Conservation (phyloP, 2,329 filamentous ascomycete species). For the Ophiostoma sp. region DNA sequence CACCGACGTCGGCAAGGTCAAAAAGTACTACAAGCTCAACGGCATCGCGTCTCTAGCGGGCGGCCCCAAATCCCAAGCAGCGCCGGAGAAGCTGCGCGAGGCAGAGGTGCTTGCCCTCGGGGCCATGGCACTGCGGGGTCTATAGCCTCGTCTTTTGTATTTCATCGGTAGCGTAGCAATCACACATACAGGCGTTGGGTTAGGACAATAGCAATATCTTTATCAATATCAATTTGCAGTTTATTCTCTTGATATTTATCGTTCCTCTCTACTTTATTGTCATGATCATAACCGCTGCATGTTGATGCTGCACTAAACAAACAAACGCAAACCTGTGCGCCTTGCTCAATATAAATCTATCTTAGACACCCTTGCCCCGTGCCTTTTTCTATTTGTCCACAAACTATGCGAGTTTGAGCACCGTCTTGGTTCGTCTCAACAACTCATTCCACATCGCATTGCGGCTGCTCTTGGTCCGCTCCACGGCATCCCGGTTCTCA, state of each 20-base stretch:
- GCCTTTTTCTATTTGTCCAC: no score
- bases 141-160: constrained; percentile 30
- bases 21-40: constrained; percentile 83
- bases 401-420: background rate
- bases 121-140: constrained; percentile 70
- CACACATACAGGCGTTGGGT: background rate
- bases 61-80: constrained; percentile 26
- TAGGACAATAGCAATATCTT: no score
- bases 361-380: no score
- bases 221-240: background rate
- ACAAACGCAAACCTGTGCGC: background rate
- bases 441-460: constrained; percentile 60
- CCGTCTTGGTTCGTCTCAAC: constrained; percentile 45
- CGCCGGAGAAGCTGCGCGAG: constrained; percentile 43
- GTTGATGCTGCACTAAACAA: background rate
- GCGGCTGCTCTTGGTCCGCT: constrained; percentile 55
- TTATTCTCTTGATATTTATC: background rate
- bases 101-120: constrained; percentile 67
- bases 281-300: constrained; percentile 6
- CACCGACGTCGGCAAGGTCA: constrained; percentile 63
- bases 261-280: background rate
- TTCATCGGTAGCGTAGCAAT: background rate
- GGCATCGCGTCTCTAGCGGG: constrained; percentile 44
- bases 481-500: constrained; percentile 67
- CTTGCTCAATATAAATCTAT: background rate